These are phyloP conservation scores for Ajuga reptans DNA, from an alignment of 305 asterid species.

Conservation along the genomic window DNA sequence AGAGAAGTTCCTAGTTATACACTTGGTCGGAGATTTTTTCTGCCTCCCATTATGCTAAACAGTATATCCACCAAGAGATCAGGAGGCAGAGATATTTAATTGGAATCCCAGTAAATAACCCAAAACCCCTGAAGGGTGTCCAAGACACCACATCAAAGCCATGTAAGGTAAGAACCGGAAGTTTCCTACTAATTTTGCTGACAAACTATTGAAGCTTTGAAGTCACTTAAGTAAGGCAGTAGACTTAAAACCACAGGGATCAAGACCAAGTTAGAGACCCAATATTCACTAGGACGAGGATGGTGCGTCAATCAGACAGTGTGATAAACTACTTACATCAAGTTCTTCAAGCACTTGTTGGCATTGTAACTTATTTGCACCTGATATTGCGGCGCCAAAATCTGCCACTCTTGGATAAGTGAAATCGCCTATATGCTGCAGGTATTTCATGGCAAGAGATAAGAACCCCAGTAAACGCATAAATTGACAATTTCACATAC, in stretches of 20 bases:
- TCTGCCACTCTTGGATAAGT: conserved; percentile 95
- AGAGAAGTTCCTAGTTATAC: not conserved
- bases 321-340: conserved; percentile 55
- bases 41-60: not conserved
- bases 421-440: conserved; percentile 96
- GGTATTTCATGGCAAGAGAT: conserved; percentile 26
- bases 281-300: conserved; percentile 1
- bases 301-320: not conserved
- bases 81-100: not conserved
- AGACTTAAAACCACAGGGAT: not conserved
- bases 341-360: conserved; percentile 99
- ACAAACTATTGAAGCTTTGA: not conserved
- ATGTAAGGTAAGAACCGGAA: not conserved
- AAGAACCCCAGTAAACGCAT: not conserved
- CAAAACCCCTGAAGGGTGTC: conserved; percentile 1
- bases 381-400: conserved; percentile 99
- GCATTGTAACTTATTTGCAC: conserved; percentile 76
- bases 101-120: not conserved
- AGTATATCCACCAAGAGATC: conserved; percentile 11
- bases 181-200: not conserved
- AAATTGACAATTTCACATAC: not conserved
- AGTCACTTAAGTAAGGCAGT: not conserved
- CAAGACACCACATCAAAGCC: conserved; percentile 8
- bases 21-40: not conserved
- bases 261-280: not conserved